Conservation (phyloP, 139 green algal genomes). For the Marvania coccoides region DNA sequence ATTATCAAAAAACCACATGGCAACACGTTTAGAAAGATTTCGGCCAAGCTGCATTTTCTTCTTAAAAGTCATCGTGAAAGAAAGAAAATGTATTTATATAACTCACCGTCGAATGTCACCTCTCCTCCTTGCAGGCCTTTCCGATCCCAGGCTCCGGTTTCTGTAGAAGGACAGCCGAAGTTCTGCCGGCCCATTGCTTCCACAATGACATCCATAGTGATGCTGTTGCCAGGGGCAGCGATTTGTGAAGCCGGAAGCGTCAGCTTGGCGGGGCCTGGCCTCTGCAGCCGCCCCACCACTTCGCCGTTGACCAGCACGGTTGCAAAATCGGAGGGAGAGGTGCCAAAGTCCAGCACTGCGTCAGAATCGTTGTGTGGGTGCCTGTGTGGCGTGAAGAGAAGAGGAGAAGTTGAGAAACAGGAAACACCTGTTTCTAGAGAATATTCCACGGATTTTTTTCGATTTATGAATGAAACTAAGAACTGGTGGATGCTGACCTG, state of each 20-base stretch:
- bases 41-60: not conserved
- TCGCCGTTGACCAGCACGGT: constrained; percentile 27
- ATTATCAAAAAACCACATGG: no score
- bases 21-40: no score
- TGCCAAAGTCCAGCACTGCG: constrained; percentile 14
- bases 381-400: not conserved
- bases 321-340: constrained; percentile 29
- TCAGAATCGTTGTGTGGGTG: not conserved
- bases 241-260: constrained; percentile 2
- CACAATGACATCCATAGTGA: constrained; percentile 43
- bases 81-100: not conserved
- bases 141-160: constrained; percentile 22
- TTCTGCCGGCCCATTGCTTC: constrained; percentile 45
- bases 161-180: constrained; percentile 19
- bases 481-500: not conserved
- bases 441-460: no score
- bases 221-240: not conserved
- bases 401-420: not conserved
- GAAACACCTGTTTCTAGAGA: no score
- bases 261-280: constrained; percentile 1
- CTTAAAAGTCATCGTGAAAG: not conserved
- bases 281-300: constrained; percentile 11
- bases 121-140: constrained; percentile 42
- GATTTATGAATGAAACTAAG: not conserved
- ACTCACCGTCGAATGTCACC: constrained; percentile 35